Base-by-base conservation (phyloP, 306 rosid species). In the Cicer chorassanicum region DNA sequence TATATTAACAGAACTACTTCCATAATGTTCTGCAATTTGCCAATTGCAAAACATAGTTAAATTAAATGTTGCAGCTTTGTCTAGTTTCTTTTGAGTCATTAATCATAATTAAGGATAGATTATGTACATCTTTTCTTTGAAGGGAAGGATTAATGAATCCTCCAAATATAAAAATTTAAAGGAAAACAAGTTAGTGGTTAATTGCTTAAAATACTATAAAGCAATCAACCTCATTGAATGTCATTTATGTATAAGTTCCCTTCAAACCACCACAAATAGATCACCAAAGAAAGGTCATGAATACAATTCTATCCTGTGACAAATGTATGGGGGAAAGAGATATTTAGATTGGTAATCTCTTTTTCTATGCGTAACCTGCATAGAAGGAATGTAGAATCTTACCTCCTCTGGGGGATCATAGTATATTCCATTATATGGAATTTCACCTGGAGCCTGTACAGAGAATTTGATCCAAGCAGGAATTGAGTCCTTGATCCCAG, bases 351-450 rank as follows among this genome's bases (percentile, higher is more conserved):
- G 44, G 16, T 36, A 38, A 21, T 19, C 7, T 67, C 36, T 48
- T 60, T 51, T 54, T 56, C 69, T n/a, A 41, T 63, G 45, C 34
- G 29, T 78, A 65, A 13, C 59, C 42, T 61, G 40, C 65, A 81
- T 18, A 55, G 70, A 80, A 70, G 44, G 63, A 50, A 72, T 69
- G 39, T 9, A 78, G 63, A 80, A 77, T 65, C 81, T 48, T 82
- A 92, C 99, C 98, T 89, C 93, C 84, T 95, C 98, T 15, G 98
- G 98, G 49, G 99, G 99, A 79, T 95, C 99, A 75, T 95, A 95
- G 88, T 92, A 95, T 84, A 95, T 83, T 46, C 97, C 96, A 13
- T 89, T 79, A 54, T 87, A 95, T 40, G 98, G 97, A 68, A 95
- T 95, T 90, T 95, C 99, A 78, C 87, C 89, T 6, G 98, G 97